These are phyloP conservation scores for Tylopilus subfusipes DNA, from an alignment of 768 basidiomycete species.

Conservation along the genomic window DNA sequence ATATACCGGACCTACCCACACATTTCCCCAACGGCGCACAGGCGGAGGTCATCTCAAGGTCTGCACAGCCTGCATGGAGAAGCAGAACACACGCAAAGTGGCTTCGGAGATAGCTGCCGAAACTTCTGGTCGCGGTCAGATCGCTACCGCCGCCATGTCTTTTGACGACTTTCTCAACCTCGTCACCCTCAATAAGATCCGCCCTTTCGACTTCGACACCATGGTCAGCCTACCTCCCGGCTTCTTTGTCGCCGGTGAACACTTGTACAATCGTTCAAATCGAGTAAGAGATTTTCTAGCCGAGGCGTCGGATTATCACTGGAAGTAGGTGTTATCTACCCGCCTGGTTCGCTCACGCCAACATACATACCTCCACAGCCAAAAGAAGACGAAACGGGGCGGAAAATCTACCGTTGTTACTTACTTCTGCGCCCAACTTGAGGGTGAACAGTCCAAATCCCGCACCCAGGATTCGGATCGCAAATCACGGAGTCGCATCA, in stretches of 20 bases:
- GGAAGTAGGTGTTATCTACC: conserved; percentile 26
- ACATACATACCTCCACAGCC: conserved; percentile 9
- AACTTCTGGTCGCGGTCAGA: conserved; percentile 30
- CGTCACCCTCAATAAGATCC: conserved; percentile 30
- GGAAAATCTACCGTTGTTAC: conserved; percentile 35
- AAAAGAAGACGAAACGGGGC: conserved; percentile 35
- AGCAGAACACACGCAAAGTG: conserved; percentile 33
- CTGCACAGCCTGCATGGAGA: conserved; percentile 32
- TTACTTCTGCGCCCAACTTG: conserved; percentile 35
- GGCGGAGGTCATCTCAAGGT: conserved; percentile 33
- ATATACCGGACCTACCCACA: conserved; percentile 27
- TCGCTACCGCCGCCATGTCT: conserved; percentile 34
- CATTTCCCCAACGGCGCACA: conserved; percentile 30
- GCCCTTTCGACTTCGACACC: conserved; percentile 34
- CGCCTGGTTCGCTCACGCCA: not conserved
- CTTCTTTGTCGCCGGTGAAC: conserved; percentile 31
- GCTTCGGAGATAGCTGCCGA: conserved; percentile 30
- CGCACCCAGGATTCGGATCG: conserved; percentile 32
- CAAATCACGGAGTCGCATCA: conserved; percentile 35
- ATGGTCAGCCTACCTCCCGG: conserved; percentile 34
- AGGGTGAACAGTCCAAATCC: conserved; percentile 34
- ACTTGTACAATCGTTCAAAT: conserved; percentile 35
- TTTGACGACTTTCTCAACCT: conserved; percentile 34
- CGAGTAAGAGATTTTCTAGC: conserved; percentile 34
- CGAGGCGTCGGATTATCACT: conserved; percentile 35